Percentiles rank a stretch among this genome's conserved stretches.
Evolutionary conservation across 2,329 filamentous ascomycete genomes (phyloP).

Genomic region (Talaromyces amestolkiae): DNA sequence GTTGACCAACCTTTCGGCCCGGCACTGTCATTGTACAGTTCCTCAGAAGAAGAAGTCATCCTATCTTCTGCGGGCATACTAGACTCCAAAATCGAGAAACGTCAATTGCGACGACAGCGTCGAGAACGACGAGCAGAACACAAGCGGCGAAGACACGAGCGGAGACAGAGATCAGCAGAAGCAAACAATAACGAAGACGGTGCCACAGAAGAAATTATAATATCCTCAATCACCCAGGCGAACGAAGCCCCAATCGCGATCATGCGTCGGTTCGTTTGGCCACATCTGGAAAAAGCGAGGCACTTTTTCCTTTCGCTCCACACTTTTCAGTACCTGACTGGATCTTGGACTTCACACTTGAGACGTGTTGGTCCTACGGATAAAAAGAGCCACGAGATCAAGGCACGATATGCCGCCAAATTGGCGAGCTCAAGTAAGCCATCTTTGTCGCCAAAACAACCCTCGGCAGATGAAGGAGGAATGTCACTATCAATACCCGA

Average conservation of each 20-base stretch:
- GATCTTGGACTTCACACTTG: constrained; percentile 26
- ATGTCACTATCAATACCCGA: not conserved
- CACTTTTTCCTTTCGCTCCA: constrained; percentile 27
- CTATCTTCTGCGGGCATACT: constrained; percentile 36
- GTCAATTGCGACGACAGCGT: not conserved
- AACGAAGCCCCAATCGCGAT: constrained; percentile 19
- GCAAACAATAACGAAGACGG: not conserved
- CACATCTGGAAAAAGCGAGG: constrained; percentile 32
- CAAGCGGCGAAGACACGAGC: not conserved
- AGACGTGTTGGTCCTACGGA: constrained; percentile 18
- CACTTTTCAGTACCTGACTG: not conserved
- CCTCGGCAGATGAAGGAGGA: not conserved
- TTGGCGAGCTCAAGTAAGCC: constrained; percentile 23
- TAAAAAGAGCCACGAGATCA: constrained; percentile 12
- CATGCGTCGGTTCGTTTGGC: constrained; percentile 31
- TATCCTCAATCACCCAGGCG: constrained; percentile 23
- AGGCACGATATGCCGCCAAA: constrained; percentile 20
- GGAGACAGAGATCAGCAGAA: not conserved
- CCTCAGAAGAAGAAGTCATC: constrained; percentile 27
- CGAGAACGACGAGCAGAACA: not conserved
- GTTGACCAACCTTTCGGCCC: not conserved
- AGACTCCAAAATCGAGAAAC: constrained; percentile 21
- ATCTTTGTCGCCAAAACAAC: not conserved
- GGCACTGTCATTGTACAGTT: constrained; percentile 5
- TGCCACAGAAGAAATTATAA: constrained; percentile 4